phyloP scores from a whole-genome alignment of 805 yeast species.

The Candida hispaniensis region DNA sequence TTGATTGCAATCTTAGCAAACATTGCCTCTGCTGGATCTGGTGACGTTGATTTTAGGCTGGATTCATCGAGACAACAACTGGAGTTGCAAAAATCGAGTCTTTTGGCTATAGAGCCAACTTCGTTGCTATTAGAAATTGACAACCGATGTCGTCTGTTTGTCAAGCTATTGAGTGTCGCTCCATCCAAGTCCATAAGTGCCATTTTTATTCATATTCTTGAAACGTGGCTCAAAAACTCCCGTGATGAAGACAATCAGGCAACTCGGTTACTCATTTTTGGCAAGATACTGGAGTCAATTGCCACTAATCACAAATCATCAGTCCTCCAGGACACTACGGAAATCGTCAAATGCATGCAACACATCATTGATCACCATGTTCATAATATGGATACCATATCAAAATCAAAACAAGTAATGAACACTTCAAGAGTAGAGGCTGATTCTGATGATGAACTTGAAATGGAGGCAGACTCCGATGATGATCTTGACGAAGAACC shows the following conservation, averaged over 20 bases:
- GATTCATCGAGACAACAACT: too few relatives aligned
- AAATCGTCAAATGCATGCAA: too few relatives aligned
- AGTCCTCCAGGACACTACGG: too few relatives aligned
- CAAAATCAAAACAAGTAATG: too few relatives aligned
- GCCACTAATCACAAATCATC: constrained; percentile 18
- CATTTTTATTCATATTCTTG: too few relatives aligned
- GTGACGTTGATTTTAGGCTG: too few relatives aligned
- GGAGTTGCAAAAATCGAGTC: not conserved
- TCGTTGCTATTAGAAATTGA: constrained; percentile 6
- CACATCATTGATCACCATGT: too few relatives aligned
- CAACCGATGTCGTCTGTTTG: constrained; percentile 10
- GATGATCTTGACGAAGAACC: constrained; percentile 17
- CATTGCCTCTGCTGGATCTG: too few relatives aligned
- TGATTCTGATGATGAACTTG: constrained; percentile 6
- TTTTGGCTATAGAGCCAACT: not conserved
- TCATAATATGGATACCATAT: too few relatives aligned
- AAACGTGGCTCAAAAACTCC: constrained; percentile 2
- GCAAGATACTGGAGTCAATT: constrained; percentile 18
- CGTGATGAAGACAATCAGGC: constrained; percentile 3
- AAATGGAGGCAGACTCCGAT: constrained; percentile 20
- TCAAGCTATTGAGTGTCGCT: constrained; percentile 4
- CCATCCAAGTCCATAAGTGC: too few relatives aligned
- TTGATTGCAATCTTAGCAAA: too few relatives aligned
- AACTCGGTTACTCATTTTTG: constrained; percentile 3
- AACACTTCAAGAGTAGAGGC: too few relatives aligned